phyloP scores from a whole-genome alignment of 768 basidiomycete species.

The Lactifluus piperatus region DNA sequence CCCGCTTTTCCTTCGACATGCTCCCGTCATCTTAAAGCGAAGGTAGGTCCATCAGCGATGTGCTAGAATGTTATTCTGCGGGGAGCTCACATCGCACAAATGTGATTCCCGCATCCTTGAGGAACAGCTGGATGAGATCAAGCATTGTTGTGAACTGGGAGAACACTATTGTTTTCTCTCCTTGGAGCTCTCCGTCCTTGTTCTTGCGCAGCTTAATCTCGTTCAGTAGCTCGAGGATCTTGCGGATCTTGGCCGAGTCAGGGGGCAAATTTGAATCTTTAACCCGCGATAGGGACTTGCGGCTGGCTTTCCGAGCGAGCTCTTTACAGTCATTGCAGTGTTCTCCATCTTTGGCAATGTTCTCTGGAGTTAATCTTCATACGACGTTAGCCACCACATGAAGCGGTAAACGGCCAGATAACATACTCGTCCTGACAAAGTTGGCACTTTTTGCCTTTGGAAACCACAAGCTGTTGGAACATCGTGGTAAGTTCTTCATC shows the following conservation, averaged over 20 bases:
- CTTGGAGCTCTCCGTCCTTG: conserved; percentile 24
- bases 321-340: conserved; percentile 55
- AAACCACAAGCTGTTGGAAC: conserved; percentile 62
- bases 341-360: conserved; percentile 34
- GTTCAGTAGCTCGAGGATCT: conserved; percentile 63
- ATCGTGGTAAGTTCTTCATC: conserved; percentile 65
- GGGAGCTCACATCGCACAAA: conserved; percentile 76
- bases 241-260: conserved; percentile 80
- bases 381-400: neutral
- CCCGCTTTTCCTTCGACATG: conserved; percentile 71
- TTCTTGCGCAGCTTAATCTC: conserved; percentile 52
- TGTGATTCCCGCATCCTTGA: conserved; percentile 54
- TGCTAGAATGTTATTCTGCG: neutral
- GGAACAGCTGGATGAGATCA: conserved; percentile 78
- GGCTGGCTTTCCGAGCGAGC: conserved; percentile 40
- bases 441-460: conserved; percentile 53
- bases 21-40: conserved; percentile 69
- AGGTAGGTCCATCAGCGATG: neutral
- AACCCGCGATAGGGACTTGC: conserved; percentile 27
- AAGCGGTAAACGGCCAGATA: neutral
- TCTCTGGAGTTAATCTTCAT: conserved; percentile 31
- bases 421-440: conserved; percentile 68
- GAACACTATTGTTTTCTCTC: conserved; percentile 93
- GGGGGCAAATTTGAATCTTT: conserved; percentile 42
- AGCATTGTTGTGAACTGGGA: conserved; percentile 89